Evolutionary conservation across 495 filamentous ascomycete species (phyloP), one percentile per base, ranked within the genome.

Genomic region (Podospora pseudopauciseta): DNA sequence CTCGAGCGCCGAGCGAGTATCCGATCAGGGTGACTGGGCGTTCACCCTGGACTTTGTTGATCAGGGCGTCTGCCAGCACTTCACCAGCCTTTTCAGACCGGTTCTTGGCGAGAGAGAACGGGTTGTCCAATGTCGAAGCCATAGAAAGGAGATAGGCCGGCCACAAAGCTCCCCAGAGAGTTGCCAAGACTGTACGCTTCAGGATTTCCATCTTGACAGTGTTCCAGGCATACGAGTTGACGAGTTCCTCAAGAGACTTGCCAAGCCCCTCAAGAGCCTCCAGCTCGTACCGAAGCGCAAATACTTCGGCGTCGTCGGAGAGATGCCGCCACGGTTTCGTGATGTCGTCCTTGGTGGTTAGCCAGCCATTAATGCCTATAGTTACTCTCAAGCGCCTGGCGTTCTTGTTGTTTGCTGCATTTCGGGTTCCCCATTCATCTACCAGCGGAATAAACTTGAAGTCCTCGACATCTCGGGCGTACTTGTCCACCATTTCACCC

Each of bases 291-390:
- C 90, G 86, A 5, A 97, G 83, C 0, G 90, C 93, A 70, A 96
- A 96, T 4, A 89, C 87, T 74, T 96, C 92, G 3, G 90, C 85
- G 57, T 87, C 85, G 23, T 80, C 74, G 11, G 83, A 84, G n/a
- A 96, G 80, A 11, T 88, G 86, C 13, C 85, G 84, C 93, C 93
- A 97, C 5, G 93, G 93, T 59, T 83, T 77, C 4, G 86, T 83
- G 39, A 94, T 86, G 68, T 96, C 89, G 32, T 88, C 83, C 66
- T 88, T 84, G 5, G 85, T 78, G 5, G 83, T 89, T 7, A 94
- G 79, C 92, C 92, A 97, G 19, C 93, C 93, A 39, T 90, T 91
- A 60, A 97, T 88, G 9, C 91, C 91, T 65, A 97, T 90, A 0
- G 90, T 93, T 4, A 97, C 88, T 11, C 92, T 84, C 4, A 97